Evolutionary conservation across 345 rosid genomes (phyloP).

Genomic region (Populus pruinosa): DNA sequence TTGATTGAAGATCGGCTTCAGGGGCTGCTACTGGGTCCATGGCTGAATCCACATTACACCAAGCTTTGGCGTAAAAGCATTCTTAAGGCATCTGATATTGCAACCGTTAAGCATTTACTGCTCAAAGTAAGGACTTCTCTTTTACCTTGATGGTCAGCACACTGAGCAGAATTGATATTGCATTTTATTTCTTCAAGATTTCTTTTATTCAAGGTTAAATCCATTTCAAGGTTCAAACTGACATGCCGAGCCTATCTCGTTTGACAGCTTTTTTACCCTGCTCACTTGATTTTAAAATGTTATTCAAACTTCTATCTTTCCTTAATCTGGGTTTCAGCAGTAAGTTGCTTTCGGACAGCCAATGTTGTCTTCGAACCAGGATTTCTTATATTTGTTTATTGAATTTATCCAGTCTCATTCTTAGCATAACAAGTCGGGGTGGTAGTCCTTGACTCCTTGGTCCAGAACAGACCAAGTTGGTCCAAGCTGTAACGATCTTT

Average conservation of each 20-base stretch:
- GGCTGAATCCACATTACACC: slow-evolving; percentile 68
- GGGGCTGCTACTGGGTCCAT: slow-evolving; percentile 89
- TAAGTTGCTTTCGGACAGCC: background rate
- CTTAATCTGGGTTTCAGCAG: background rate
- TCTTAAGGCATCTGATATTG: slow-evolving; percentile 52
- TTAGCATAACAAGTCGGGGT: background rate
- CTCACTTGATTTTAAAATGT: background rate
- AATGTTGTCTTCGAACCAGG: background rate
- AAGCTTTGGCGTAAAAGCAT: slow-evolving; percentile 60
- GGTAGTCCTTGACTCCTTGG: background rate
- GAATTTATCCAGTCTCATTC: background rate
- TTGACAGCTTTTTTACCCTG: background rate
- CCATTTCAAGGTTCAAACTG: background rate
- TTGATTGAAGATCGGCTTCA: slow-evolving; percentile 67
- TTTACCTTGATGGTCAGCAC: background rate
- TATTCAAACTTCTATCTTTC: background rate
- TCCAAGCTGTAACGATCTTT: background rate
- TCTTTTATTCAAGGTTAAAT: background rate
- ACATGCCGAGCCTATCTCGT: background rate
- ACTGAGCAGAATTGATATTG: background rate
- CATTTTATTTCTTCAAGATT: background rate
- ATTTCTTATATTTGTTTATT: background rate
- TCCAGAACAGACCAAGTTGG: background rate
- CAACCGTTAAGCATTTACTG: slow-evolving; percentile 50
- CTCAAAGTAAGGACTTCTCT: slow-evolving; percentile 48